These are phyloP conservation scores for Suhomyces atakaporum DNA, from an alignment of 1,139 yeast genomes.

Conservation along the genomic window DNA sequence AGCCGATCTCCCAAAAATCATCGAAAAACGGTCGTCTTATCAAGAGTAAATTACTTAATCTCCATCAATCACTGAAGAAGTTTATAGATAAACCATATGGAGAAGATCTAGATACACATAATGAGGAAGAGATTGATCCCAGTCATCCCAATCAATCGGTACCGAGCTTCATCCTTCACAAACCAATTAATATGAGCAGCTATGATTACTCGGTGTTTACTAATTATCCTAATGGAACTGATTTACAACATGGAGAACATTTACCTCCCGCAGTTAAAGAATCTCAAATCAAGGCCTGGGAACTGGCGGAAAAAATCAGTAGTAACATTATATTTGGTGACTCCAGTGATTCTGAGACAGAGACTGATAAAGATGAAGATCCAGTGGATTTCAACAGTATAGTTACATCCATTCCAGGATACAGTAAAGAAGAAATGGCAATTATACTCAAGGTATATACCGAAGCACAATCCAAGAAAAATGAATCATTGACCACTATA, in stretches of 20 bases:
- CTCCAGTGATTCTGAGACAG: conserved; percentile 23
- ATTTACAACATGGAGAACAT: conserved; percentile 22
- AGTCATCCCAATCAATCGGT: conserved; percentile 19
- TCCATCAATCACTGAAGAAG: conserved; percentile 25
- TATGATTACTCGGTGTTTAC: conserved; percentile 29
- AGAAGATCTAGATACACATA: conserved; percentile 2
- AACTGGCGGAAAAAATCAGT: conserved; percentile 45
- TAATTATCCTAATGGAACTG: conserved; percentile 24
- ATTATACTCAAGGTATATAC: conserved; percentile 21
- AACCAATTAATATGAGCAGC: conserved; percentile 21
- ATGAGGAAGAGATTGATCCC: conserved; percentile 11
- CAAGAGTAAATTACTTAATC: conserved; percentile 25
- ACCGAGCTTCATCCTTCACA: conserved; percentile 21
- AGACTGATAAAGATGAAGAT: conserved; percentile 6
- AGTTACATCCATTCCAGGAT: conserved; percentile 43
- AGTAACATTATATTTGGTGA: conserved; percentile 40
- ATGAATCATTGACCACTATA: conserved; percentile 2
- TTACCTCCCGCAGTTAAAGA: conserved; percentile 25
- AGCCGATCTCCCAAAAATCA: conserved; percentile 14
- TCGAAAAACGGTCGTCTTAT: conserved; percentile 19
- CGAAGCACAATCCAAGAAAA: conserved; percentile 13
- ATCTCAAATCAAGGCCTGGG: conserved; percentile 51
- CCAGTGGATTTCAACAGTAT: conserved; percentile 5
- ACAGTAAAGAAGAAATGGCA: conserved; percentile 39
- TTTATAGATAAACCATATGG: conserved; percentile 11